Conservation (phyloP, 78 protist genomes). For the Dictyostelium firmibasis region DNA sequence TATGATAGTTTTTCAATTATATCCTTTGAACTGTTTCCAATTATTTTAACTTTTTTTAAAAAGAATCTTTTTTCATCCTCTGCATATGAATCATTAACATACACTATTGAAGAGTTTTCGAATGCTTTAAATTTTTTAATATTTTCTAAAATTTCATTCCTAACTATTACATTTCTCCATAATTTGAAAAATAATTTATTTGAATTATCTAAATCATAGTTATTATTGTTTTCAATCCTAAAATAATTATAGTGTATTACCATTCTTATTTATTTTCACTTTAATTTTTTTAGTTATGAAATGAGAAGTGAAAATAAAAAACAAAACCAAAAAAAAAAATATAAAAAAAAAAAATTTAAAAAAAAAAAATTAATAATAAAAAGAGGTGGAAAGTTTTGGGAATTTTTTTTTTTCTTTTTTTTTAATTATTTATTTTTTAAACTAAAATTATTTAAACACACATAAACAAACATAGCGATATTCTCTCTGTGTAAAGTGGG, state of each 20-base stretch:
- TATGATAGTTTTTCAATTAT: background rate
- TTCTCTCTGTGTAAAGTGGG: background rate
- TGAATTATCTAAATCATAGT: no score
- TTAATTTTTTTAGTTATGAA: no score
- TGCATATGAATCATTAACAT: background rate
- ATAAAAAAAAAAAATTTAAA: no score
- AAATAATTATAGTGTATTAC: background rate
- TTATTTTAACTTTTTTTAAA: background rate
- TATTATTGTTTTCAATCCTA: background rate
- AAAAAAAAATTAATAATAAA: no score
- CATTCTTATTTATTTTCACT: background rate
- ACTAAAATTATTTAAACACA: no score
- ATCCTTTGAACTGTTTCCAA: background rate
- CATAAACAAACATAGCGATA: background rate
- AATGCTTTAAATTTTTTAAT: background rate
- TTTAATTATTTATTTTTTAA: no score
- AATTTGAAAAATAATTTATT: no score
- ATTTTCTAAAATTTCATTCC: background rate
- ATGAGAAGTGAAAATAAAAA: no score
- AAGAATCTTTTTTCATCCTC: background rate
- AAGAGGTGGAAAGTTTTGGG: background rate
- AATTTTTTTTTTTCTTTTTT: no score
- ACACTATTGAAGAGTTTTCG: background rate
- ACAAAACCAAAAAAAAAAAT: no score
- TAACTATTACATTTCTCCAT: background rate